Conservation (phyloP, 23 red algal genomes). For the Gracilariopsis chorda region DNA sequence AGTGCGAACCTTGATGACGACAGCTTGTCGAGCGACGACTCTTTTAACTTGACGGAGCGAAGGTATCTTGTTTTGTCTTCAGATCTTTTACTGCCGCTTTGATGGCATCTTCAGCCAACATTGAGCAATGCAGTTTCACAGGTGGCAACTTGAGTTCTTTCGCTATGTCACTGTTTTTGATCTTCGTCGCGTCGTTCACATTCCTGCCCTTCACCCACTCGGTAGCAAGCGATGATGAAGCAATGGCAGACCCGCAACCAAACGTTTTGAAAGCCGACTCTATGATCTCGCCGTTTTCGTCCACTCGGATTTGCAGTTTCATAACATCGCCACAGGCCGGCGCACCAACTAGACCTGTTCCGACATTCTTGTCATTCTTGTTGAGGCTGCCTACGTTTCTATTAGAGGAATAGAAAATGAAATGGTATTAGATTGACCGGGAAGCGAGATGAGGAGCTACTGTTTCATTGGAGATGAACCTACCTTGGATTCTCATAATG, state of each 20-base stretch:
- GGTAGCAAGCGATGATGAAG: constrained; percentile 90
- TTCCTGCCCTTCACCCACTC: constrained; percentile 88
- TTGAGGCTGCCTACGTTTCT: constrained; percentile 92
- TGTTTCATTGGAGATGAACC: background rate
- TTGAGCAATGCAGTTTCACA: constrained; percentile 97
- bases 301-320: constrained; percentile 95
- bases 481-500: constrained; percentile 99
- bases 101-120: constrained; percentile 99
- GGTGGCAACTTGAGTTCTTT: constrained; percentile 92
- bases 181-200: constrained; percentile 78
- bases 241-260: constrained; percentile 95
- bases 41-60: no score
- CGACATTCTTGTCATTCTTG: constrained; percentile 81
- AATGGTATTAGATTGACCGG: no score
- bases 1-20: no score
- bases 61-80: constrained; percentile 73
- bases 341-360: constrained; percentile 93
- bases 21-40: no score
- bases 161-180: constrained; percentile 94
- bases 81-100: constrained; percentile 88
- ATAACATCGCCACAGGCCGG: constrained; percentile 99
- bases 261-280: constrained; percentile 97
- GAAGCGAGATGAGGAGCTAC: background rate
- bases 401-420: background rate
- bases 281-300: constrained; percentile 84